Evolutionary conservation across 306 rosid genomes (phyloP), one percentile per base, ranked within the genome.

Genomic region (Lithocarpus polystachyus): DNA sequence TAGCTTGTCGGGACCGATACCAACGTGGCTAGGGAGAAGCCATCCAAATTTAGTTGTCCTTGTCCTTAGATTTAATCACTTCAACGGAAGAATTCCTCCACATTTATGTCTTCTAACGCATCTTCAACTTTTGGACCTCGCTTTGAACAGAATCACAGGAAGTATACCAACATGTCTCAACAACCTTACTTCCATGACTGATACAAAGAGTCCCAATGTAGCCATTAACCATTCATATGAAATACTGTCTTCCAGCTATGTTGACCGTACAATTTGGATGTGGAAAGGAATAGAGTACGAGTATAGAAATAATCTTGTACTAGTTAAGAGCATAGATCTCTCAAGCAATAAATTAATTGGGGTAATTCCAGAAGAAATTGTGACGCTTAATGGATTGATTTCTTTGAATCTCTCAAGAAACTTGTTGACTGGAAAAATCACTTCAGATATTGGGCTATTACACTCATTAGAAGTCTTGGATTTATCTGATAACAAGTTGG

Each of bases 361-460:
- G 11, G 20, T 35, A 14, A 74, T 75, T 69, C 76, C 84, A 1
- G 0, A 10, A 4, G 79, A 68, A 59, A 43, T 82, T n/a, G 56
- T 20, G 40, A 17, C 3, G 28, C 81, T 82, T 19, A 8, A 53
- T 3, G 85, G 73, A 1, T 55, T 76, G 24, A 67, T 77, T 56
- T 62, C 75, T 20, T 65, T 82, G 4, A 82, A 82, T 24, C 60
- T 82, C 2, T 78, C 76, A 1, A 51, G 77, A n/a, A 77, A 77
- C 71, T 4, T 17, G 6, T 1, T 81, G 0, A 33, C 35, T 0
- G 69, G 77, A 15, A 48, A 28, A 11, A 78, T 82, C 1, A 3
- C 54, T 56, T 7, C 33, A 2, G 4, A 67, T 2, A 62, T 76
- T 61, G 78, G 84, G 2, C 70, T 51, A 1, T 28, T 75, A 28